Evolutionary conservation across 805 yeast genomes (phyloP), one percentile per base, ranked within the genome.

Genomic region (Myxozyma melibiosi): DNA sequence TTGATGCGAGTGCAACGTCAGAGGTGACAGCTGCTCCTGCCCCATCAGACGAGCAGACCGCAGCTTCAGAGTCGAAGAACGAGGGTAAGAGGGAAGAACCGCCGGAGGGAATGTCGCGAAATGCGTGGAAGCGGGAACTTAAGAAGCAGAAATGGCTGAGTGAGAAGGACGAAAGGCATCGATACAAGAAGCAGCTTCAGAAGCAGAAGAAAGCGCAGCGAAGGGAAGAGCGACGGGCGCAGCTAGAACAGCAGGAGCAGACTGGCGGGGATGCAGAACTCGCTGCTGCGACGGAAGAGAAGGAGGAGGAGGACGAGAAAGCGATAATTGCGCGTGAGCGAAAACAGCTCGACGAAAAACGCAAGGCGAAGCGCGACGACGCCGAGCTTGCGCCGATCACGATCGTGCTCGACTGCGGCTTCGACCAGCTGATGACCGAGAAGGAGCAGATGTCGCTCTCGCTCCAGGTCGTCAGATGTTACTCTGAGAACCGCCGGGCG

Each of bases 51-150:
- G 44, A 2, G 34, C 25, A 7, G 25, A 2, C 37, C 4, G 30
- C 43, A 11, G n/a, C 30, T 11, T 35, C 14, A 16, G 48, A 6
- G 24, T 41, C 6, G 16, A 16, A 14, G n/a, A 9, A 42, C 18
- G 18, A 14, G 18, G 27, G 22, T 30, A 48, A 51, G 25, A 30
- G 58, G 13, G 22, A 43, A 39, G 50, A 41, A 2, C 76, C 84
- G 7, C 97, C 97, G 1, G 90, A 83, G 56, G 97, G 96, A 4
- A 85, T 92, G 88, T 84, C 95, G 30, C 89, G 87, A 68, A 80
- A 81, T 14, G 91, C 87, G 56, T 92, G 90, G 87, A 92, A 92
- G 71, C 84, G 84, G 65, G 77, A 79, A 57, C 81, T 85, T 66
- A 84, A 80, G 65, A 77, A 71, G 58, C 75, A 78, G 65, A 74